Conservation (phyloP, 2,329 filamentous ascomycete genomes). For the Thelonectria discophora region DNA sequence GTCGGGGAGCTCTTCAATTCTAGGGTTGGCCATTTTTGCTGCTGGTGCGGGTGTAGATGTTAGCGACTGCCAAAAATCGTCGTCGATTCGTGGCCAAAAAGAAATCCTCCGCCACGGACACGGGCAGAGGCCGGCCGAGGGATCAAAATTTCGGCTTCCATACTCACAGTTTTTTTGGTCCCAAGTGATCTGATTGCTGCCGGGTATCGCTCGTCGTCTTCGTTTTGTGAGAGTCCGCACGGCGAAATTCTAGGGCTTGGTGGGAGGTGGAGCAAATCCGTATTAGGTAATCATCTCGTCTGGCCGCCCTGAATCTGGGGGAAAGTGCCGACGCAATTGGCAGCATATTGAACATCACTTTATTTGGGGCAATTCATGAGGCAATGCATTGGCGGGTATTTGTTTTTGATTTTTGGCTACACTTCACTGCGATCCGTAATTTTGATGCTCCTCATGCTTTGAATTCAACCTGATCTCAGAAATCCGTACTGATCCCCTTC, state of each 20-base stretch:
- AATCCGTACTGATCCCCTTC: constrained; percentile 74
- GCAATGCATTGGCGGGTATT: constrained; percentile 38
- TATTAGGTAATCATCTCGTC: constrained; percentile 52
- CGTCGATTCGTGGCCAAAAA: constrained; percentile 31
- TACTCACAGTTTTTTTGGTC: constrained; percentile 51
- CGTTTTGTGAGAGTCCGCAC: constrained; percentile 53
- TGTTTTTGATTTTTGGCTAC: constrained; percentile 45
- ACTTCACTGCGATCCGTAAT: constrained; percentile 46
- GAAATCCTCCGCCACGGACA: constrained; percentile 29
- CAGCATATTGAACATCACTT: constrained; percentile 10
- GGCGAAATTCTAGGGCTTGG: constrained; percentile 59
- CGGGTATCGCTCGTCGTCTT: constrained; percentile 45
- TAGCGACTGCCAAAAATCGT: constrained; percentile 39
- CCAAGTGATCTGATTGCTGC: constrained; percentile 46
- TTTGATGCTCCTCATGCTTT: constrained; percentile 46
- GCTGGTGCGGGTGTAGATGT: constrained; percentile 46
- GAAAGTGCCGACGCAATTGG: constrained; percentile 21
- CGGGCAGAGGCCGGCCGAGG: constrained; percentile 21
- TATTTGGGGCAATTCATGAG: constrained; percentile 3
- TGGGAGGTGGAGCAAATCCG: constrained; percentile 49
- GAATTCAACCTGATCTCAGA: constrained; percentile 56
- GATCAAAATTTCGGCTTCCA: constrained; percentile 29
- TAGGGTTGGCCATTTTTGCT: constrained; percentile 90
- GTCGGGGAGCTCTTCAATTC: constrained; percentile 96
- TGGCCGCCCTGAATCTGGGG: constrained; percentile 19